Base-by-base conservation (phyloP, 331 rosid genomes). In the Stylosanthes scabra region DNA sequence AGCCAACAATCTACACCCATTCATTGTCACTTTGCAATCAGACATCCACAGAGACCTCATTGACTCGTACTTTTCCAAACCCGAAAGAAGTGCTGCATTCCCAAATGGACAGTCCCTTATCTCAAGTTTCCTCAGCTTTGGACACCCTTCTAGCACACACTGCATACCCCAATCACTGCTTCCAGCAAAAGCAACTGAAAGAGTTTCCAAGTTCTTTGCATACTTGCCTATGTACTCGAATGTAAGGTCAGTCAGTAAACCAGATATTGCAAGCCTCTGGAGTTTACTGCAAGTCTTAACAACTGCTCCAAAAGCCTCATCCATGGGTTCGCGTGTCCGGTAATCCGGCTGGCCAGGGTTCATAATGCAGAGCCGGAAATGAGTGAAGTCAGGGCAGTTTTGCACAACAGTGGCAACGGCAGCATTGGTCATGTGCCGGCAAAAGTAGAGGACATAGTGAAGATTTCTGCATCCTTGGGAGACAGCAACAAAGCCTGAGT, bases 21-120 rank as follows among this genome's bases (percentile, higher is more conserved):
- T 83, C 93, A 85, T 88, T 1, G 95, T 90, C 47, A 92, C 85
- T 2, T 70, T 74, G 85, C 98, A 92, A 76, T 81, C 87, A 6
- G 93, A 92, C 96, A 92, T 92, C 96, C 98, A 92, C 14, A 92
- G 86, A 0, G 98, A 92, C 66, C 96, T 86, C 96, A 92, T 90
- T 0, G 96, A 90, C 66, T 92, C 98, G 0, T 90, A 90, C 89
- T 76, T 90, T 70, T 76, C 88, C 63, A 84, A n/a, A 51, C 88
- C 83, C 0, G 96, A 76, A 6, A 92, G 88, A 61, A 92, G 84
- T 5, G 90, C 96, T 0, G 74, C 93, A 59, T 92, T 87, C 40
- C 98, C 98, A 46, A 92, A 92, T 13, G 96, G 95, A 57, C 95
- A 83, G 71, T 93, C 98, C 72, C 96, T 88, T 58, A 90, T 84